Evolutionary conservation across 176 grass and related monocot species (phyloP).

Genomic region (Elymus sibiricus): DNA sequence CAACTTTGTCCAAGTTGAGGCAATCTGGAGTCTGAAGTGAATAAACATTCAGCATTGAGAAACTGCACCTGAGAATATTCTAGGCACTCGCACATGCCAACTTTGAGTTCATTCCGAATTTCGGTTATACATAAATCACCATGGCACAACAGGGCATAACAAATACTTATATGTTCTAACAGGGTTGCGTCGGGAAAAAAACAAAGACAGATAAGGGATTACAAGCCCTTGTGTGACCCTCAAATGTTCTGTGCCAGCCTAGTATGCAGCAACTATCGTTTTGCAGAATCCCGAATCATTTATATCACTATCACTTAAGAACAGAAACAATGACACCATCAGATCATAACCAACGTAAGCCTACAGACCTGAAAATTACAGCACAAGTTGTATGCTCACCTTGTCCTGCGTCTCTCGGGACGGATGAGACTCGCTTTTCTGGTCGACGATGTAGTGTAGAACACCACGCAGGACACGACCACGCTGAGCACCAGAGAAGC

Average conservation of each 20-base stretch:
- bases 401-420: background rate
- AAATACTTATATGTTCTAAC: too few relatives aligned
- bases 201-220: background rate
- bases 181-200: background rate
- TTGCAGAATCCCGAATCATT: background rate
- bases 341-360: background rate
- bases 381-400: background rate
- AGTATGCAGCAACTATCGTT: background rate
- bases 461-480: conserved; percentile 1
- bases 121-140: background rate
- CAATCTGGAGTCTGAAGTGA: too few relatives aligned
- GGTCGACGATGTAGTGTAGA: conserved; percentile 5
- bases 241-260: too few relatives aligned
- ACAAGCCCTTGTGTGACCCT: background rate
- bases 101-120: background rate
- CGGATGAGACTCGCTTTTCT: background rate
- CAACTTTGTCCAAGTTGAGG: too few relatives aligned
- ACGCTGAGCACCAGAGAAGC: conserved; percentile 10
- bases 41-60: too few relatives aligned
- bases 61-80: too few relatives aligned
- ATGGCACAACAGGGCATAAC: background rate
- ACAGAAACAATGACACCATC: background rate
- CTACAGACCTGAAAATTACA: background rate
- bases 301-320: background rate
- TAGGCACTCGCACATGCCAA: too few relatives aligned